phyloP scores from a whole-genome alignment of 2,329 filamentous ascomycete species.

The Mariannaea sp. region DNA sequence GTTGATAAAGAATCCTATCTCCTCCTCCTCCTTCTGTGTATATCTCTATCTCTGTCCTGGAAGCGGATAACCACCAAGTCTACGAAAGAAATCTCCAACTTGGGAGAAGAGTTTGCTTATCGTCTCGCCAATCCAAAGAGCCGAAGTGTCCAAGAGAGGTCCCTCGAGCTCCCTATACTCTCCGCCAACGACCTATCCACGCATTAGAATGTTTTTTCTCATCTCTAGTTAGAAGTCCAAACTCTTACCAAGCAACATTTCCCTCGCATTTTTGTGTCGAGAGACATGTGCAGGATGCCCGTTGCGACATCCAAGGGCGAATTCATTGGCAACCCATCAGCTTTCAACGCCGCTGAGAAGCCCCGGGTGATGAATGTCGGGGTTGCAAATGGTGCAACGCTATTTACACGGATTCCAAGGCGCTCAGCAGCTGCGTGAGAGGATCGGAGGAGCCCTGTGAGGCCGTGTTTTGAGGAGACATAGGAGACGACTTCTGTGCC shows the following conservation, averaged over 20 bases:
- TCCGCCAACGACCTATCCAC: slow-evolving; percentile 4
- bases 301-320: slow-evolving; percentile 4
- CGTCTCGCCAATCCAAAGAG: slow-evolving; percentile 9
- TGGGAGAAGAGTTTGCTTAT: slow-evolving; percentile 4
- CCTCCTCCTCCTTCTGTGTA: too few species aligned
- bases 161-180: slow-evolving; percentile 12
- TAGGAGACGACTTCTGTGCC: slow-evolving; percentile 23
- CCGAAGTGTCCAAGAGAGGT: background rate
- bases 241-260: slow-evolving; percentile 14
- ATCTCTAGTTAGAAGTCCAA: too few species aligned
- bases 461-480: slow-evolving; percentile 28
- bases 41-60: background rate
- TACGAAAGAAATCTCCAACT: slow-evolving; percentile 12
- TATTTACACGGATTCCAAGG: slow-evolving; percentile 19
- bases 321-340: slow-evolving; percentile 14
- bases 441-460: slow-evolving; percentile 23
- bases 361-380: slow-evolving; percentile 19
- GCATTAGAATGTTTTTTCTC: background rate
- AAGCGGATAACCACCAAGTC: slow-evolving; percentile 13
- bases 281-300: slow-evolving; percentile 15
- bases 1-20: too few species aligned
- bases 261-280: slow-evolving; percentile 9
- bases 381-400: slow-evolving; percentile 24
- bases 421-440: slow-evolving; percentile 8
- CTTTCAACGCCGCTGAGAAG: slow-evolving; percentile 12